These are phyloP conservation scores for Lasiosphaeria hispida DNA, from an alignment of 495 filamentous ascomycete species.

Conservation along the genomic window DNA sequence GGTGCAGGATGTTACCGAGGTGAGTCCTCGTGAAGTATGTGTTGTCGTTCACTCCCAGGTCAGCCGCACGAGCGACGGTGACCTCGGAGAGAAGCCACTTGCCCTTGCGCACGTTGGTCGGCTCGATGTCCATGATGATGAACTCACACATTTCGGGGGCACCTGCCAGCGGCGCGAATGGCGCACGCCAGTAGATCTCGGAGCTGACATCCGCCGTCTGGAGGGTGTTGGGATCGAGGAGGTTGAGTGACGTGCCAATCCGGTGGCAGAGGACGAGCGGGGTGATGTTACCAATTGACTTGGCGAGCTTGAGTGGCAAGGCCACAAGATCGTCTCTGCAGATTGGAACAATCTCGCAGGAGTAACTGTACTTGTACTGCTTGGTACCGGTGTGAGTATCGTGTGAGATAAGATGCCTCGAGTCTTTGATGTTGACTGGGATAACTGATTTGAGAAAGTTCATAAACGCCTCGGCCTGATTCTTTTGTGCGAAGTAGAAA, in stretches of 20 bases:
- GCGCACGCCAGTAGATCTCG: conserved; percentile 79
- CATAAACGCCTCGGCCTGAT: conserved; percentile 89
- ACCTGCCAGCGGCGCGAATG: conserved; percentile 80
- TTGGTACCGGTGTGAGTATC: conserved; percentile 88
- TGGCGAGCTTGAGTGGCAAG: conserved; percentile 84
- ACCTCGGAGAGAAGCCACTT: conserved; percentile 81
- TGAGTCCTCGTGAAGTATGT: conserved; percentile 89
- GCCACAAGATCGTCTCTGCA: conserved; percentile 97
- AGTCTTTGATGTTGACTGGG: conserved; percentile 77
- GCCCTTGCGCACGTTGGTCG: conserved; percentile 68
- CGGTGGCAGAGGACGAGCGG: conserved; percentile 66
- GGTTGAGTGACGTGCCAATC: conserved; percentile 84
- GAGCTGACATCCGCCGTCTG: conserved; percentile 83
- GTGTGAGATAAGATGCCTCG: conserved; percentile 86
- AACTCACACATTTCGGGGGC: conserved; percentile 86
- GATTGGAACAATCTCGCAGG: conserved; percentile 81
- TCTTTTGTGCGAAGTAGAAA: conserved; percentile 86
- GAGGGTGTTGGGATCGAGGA: conserved; percentile 87
- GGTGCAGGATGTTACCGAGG: conserved; percentile 79
- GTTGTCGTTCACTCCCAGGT: conserved; percentile 82
- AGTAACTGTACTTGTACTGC: conserved; percentile 89
- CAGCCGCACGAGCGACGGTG: conserved; percentile 80
- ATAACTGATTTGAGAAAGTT: conserved; percentile 83
- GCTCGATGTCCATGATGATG: conserved; percentile 91
- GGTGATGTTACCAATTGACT: conserved; percentile 79